Base-by-base conservation (phyloP, 169 alveolate species). In the Plasmodium blacklocki region DNA sequence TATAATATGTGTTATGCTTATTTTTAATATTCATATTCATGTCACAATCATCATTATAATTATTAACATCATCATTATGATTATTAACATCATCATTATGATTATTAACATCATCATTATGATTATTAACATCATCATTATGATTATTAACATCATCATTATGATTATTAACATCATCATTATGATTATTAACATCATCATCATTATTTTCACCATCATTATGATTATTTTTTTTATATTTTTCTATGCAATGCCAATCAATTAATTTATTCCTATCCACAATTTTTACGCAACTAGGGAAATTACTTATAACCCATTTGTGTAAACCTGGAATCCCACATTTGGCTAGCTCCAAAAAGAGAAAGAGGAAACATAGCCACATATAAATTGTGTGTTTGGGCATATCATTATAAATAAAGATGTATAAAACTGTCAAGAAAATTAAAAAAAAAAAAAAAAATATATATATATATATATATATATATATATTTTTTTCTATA, bases 311-410 rank as follows among this genome's bases (percentile, higher is more conserved):
- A 11, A 93, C 23, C 94, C 94, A 93, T 49, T 83, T 86, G 73
- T 93, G 95, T 7, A 93, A 67, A 11, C 95, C 95, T 4, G 93
- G 88, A 45, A 93, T 89, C 15, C 95, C 95, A 12, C 88, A 68
- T 14, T 49, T 74, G 18, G 32, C 56, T 50, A 43, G 7, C 19
- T 59, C 54, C 50, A 49, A 9, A 49, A 62, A 14, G 14, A 50
- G 7, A 47, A 58, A 11, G n/a, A 88, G 43, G 70, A 29, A 50
- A 59, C 64, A 32, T 50, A 45, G n/a, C 12, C 68, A 32, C 9
- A 26, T 26, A 18, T 63, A 23, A 32, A 12, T 15, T 23, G 29
- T 54, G 14, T 50, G 26, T 45, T 29, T 62, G 23, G 47, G 63
- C 89, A 76, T 76, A 66, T 74, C 72, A 56, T 21, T 43, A 74